A percentile compares a stretch with the other conserved stretches of the same genome.
Evolutionary conservation across 2,329 filamentous ascomycete genomes (phyloP).

Genomic region (Gyromitra esculenta): DNA sequence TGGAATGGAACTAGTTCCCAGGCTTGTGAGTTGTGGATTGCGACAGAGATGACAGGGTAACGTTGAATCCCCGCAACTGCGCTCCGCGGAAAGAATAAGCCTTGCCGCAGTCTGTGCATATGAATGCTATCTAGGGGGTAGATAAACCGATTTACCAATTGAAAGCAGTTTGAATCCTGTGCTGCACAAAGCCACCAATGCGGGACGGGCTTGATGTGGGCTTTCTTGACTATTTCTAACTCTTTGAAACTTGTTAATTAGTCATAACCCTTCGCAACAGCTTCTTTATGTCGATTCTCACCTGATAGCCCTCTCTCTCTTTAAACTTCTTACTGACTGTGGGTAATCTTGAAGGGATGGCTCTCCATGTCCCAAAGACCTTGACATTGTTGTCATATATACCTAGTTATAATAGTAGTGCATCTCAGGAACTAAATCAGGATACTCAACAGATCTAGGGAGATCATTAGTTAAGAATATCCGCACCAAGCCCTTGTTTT

Average conservation of each 20-base stretch:
- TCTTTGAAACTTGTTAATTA: no score
- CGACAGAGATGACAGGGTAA: conserved; percentile 17
- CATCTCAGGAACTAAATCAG: neutral
- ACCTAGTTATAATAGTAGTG: neutral
- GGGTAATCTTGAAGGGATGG: no score
- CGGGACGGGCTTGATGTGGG: neutral
- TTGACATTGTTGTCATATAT: neutral
- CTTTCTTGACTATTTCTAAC: neutral
- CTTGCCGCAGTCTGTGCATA: conserved; percentile 18
- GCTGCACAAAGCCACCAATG: conserved; percentile 2
- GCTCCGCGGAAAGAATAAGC: conserved; percentile 24
- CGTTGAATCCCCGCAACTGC: conserved; percentile 6
- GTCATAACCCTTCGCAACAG: no score
- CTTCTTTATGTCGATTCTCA: no score
- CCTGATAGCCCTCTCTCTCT: no score
- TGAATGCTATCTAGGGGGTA: conserved; percentile 1
- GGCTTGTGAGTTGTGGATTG: conserved; percentile 22
- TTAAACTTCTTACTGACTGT: no score
- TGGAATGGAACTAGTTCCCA: neutral
- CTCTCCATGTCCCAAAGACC: neutral
- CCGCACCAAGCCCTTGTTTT: neutral
- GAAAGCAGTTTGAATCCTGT: neutral
- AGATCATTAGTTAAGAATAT: neutral
- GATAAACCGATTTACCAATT: neutral
- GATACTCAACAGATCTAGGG: neutral